These are phyloP conservation scores for Clitopilus hobsonii DNA, from an alignment of 768 basidiomycete species.

Conservation along the genomic window DNA sequence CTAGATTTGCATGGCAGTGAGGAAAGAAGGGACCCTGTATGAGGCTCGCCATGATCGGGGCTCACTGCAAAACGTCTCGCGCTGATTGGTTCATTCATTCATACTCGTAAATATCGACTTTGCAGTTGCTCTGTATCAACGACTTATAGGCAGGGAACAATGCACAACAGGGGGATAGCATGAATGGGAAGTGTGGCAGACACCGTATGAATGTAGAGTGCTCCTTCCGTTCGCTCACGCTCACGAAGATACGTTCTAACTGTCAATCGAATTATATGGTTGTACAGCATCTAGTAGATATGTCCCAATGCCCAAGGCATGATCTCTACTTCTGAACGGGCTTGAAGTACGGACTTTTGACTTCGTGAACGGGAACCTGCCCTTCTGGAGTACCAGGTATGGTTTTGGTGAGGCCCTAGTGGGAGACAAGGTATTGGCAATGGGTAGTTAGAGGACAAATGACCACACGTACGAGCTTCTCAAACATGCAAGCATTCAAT, in stretches of 20 bases:
- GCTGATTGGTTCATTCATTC: background rate
- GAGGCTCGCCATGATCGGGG: background rate
- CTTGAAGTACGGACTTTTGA: constrained; percentile 78
- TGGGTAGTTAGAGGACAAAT: background rate
- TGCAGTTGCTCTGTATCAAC: too few relatives aligned
- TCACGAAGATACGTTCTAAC: background rate
- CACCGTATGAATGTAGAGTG: background rate
- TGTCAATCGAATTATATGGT: background rate
- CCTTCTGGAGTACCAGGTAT: constrained; percentile 88
- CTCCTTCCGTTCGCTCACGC: background rate
- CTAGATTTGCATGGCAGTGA: background rate
- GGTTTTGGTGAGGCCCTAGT: constrained; percentile 82
- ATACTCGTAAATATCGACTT: background rate
- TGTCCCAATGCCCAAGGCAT: constrained; percentile 1
- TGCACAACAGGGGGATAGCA: too few relatives aligned
- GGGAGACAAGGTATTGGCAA: constrained; percentile 1
- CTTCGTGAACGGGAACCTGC: constrained; percentile 83
- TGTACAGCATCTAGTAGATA: constrained; percentile 1
- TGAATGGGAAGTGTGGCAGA: too few relatives aligned
- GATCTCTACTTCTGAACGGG: constrained; percentile 70
- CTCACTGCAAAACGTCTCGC: background rate
- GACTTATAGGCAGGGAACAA: too few relatives aligned
- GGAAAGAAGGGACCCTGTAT: background rate
- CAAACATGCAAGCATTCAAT: constrained; percentile 93
- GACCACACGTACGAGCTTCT: constrained; percentile 74